phyloP scores from a whole-genome alignment of 495 filamentous ascomycete genomes.

The Penicillium arizonense region DNA sequence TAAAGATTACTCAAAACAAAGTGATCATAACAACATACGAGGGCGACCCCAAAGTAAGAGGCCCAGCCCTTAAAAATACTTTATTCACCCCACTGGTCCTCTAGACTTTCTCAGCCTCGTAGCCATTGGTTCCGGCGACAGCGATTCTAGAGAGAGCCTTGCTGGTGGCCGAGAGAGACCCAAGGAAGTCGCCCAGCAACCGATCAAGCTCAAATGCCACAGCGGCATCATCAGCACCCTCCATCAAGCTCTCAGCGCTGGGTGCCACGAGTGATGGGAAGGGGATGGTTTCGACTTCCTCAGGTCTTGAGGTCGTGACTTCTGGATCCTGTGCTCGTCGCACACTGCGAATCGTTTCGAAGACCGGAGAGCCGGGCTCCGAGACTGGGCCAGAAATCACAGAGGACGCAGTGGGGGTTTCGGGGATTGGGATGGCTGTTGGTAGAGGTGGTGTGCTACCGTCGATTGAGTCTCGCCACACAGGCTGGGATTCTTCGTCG shows the following conservation, averaged over 20 bases:
- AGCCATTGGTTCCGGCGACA: constrained; percentile 1
- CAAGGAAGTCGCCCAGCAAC: constrained; percentile 38
- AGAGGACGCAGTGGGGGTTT: constrained; percentile 5
- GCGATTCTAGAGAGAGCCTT: constrained; percentile 28
- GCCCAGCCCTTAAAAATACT: too few relatives aligned
- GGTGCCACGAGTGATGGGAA: constrained; percentile 39
- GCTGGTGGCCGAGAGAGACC: constrained; percentile 34
- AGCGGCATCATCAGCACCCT: constrained; percentile 30
- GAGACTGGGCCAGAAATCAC: constrained; percentile 10
- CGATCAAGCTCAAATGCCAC: constrained; percentile 38
- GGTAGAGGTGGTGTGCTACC: constrained; percentile 10
- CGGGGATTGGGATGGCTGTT: constrained; percentile 13
- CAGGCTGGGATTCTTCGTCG: constrained; percentile 29
- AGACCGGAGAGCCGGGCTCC: constrained; percentile 29
- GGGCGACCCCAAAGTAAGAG: too few relatives aligned
- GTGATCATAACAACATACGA: too few relatives aligned
- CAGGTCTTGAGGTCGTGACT: neutral
- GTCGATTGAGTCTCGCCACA: constrained; percentile 13
- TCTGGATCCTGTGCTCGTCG: constrained; percentile 9
- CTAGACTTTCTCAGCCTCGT: constrained; percentile 9
- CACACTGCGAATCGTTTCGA: constrained; percentile 26
- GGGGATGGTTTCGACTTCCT: constrained; percentile 15
- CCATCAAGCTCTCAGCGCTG: constrained; percentile 31
- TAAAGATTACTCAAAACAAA: too few relatives aligned
- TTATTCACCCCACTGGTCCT: neutral